A percentile compares a stretch with the other conserved stretches of the same genome.
Conservation (phyloP, 331 rosid species). For the Pyrus hybrid region DNA sequence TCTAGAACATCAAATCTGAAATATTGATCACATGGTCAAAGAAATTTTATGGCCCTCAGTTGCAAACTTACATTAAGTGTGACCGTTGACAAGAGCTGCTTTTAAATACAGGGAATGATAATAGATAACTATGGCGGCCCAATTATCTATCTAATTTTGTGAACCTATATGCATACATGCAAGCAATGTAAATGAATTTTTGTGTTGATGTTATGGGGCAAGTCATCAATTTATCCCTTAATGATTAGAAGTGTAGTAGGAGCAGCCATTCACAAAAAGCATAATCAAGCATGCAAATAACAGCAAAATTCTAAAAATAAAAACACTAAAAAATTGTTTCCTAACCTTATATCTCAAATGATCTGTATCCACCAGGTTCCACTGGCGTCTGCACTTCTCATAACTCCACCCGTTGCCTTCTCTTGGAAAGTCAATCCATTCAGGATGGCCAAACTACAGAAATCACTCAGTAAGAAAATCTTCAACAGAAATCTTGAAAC, state of each 20-base stretch:
- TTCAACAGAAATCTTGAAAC: not conserved
- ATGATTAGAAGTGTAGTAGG: not conserved
- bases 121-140: not conserved
- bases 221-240: not conserved
- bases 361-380: slow-evolving; percentile 78
- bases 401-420: slow-evolving; percentile 98
- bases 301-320: not conserved
- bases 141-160: not conserved
- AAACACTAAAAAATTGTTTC: not conserved
- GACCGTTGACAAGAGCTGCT: not conserved
- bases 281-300: not conserved
- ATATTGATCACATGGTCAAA: not conserved
- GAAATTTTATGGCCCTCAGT: not conserved
- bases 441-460: slow-evolving; percentile 92
- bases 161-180: not conserved
- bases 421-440: slow-evolving; percentile 99
- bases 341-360: slow-evolving; percentile 85
- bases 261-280: not conserved
- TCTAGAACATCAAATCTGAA: not conserved
- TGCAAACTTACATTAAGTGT: not conserved
- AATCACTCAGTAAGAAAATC: not conserved
- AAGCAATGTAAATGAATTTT: not conserved
- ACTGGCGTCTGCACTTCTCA: slow-evolving; percentile 91
- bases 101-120: not conserved
- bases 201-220: not conserved